These are phyloP conservation scores for Phaffia rhodozyma DNA, from an alignment of 1,284 basidiomycete genomes.

Conservation along the genomic window DNA sequence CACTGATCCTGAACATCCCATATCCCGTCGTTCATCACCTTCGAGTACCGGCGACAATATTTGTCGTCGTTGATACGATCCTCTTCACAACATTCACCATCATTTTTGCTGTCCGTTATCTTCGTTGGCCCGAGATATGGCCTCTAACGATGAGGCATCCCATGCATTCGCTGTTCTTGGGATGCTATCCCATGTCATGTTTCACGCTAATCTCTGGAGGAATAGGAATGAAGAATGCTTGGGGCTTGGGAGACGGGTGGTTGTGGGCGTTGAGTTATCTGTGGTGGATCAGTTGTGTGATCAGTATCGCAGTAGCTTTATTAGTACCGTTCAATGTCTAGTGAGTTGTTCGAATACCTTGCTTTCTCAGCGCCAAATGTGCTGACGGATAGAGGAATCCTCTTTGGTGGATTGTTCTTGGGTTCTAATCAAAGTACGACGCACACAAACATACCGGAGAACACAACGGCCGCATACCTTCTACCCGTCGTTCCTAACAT, in stretches of 20 bases:
- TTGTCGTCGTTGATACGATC: conserved; percentile 5
- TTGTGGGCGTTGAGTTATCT: not conserved
- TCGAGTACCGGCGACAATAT: not conserved
- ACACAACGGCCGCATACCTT: conserved; percentile 7
- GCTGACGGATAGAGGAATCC: not conserved
- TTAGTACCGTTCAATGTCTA: conserved; percentile 13
- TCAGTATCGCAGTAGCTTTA: conserved; percentile 8
- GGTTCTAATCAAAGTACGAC: conserved; percentile 1
- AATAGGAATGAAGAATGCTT: not conserved
- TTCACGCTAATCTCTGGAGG: conserved; percentile 7
- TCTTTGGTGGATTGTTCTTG: not conserved
- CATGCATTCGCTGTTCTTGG: conserved; percentile 1
- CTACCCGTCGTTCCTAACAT: conserved; percentile 17
- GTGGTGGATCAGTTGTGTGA: conserved; percentile 5
- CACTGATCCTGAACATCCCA: conserved; percentile 5
- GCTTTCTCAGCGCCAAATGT: not conserved
- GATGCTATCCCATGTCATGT: not conserved
- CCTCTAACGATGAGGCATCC: conserved; percentile 2
- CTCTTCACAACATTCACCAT: conserved; percentile 14
- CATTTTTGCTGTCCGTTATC: conserved; percentile 7
- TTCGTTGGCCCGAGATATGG: conserved; percentile 12
- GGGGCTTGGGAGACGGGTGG: not conserved
- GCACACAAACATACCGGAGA: conserved; percentile 16
- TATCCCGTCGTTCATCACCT: conserved; percentile 14
- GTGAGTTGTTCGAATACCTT: not conserved